Base-by-base conservation (phyloP, 2,329 filamentous ascomycete species). In the Sporothrix sp. region DNA sequence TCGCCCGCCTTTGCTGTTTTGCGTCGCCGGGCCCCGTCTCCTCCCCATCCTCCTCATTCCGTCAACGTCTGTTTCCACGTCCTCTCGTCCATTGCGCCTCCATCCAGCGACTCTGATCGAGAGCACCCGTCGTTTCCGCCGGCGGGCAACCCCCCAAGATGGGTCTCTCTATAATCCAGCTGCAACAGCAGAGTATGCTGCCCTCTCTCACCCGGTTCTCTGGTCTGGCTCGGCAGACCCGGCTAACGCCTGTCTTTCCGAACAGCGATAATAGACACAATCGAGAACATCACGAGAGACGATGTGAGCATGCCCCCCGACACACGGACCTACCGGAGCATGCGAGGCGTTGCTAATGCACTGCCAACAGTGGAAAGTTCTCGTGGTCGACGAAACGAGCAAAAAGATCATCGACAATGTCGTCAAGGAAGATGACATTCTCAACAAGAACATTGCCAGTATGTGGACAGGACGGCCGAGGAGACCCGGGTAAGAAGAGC, bases 361-460 rank as follows among this genome's bases (percentile, higher is more conserved):
- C n/a, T n/a, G n/a, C n/a, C n/a, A n/a, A n/a, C 58, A 96, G 89
- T 98, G 93, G 93, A 98, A 97, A 79, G 87, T 96, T 58, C 73
- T 98, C 59, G 84, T 98, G 48, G 74, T 96, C 61, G 93, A 98
- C 69, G 82, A 87, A 59, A 76, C 74, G 51, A 90, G 87, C 65
- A 83, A 84, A 65, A 90, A 85, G 67, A 78, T 98, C 60, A 77
- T 98, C 60, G 84, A 95, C 69, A 95, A 91, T 73, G 85, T 87
- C 42, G 80, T 91, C 65, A 91, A 88, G 62, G 86, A 96, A 72
- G 91, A 98, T 79, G 88, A 96, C 62, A 94, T 98, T 58, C 84
- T 98, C 69, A 94, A 95, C 65, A 82, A 89, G 69, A 95, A 95
- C 66, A 87, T 98, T 68, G 91, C 90, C 59, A 95, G 90, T 95